Base-by-base conservation (phyloP, 164 flowering plant species). In the Tetracentron sinense region DNA sequence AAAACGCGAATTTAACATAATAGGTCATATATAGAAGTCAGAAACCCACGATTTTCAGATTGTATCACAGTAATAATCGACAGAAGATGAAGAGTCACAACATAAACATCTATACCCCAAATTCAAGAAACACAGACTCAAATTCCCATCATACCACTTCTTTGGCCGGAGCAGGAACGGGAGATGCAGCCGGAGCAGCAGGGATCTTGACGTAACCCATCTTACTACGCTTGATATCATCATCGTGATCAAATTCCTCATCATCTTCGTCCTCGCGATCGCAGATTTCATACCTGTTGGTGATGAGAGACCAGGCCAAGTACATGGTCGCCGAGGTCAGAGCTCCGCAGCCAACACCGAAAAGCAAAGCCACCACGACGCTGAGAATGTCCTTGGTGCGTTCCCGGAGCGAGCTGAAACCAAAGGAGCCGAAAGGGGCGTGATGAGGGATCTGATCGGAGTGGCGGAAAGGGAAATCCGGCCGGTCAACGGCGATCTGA, bases 301-400 rank as follows among this genome's bases (percentile, higher is more conserved):
- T 63, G 35, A 80, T 65, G 38, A 81, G 52, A 6, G 81, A 75
- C 84, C 84, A 83, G 6, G 75, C 70, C 70, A 80, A 58, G 68
- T 78, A 81, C 77, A 81, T 75, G 6, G 79, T 74, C 2, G 78
- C 84, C 3, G 84, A 78, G 6, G 84, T 77, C 55, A 83, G 66
- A 20, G 77, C 81, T 7, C 87, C 87, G 50, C 84, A 83, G 20
- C 81, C 84, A 28, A 74, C 80, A 28, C 87, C 87, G 30, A 83
- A 72, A 17, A 83, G 79, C 58, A 83, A 57, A 16, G 84, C 80
- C 1, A 75, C 75, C 26, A 81, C 82, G 23, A 79, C 79, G 61
- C 76, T 75, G 64, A 83, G 71, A 60, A 81, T 79, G 46, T 83
- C 87, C 48, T 59, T 67, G 47, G 80, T 76, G 25, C 87, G 73